Evolutionary conservation across 306 rosid species (phyloP).

Genomic region (Malus fusca): DNA sequence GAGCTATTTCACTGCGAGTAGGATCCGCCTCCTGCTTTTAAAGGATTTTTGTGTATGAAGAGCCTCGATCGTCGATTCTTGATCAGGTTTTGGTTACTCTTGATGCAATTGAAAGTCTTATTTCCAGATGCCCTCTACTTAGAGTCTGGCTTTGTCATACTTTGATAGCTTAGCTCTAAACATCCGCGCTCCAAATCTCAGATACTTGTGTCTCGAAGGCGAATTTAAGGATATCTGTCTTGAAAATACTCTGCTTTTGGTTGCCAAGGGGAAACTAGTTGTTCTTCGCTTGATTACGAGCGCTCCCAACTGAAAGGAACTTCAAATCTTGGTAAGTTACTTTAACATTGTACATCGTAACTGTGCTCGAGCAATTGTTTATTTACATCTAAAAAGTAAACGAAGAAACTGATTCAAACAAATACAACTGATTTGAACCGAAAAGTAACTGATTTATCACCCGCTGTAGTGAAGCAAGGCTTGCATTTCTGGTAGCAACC

Average conservation of each 20-base stretch:
- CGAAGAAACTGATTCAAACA: not conserved
- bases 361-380: not conserved
- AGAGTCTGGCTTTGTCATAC: slow-evolving; percentile 61
- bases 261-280: slow-evolving; percentile 55
- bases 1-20: slow-evolving; percentile 74
- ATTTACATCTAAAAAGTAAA: not conserved
- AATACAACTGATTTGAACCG: not conserved
- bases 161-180: slow-evolving; percentile 58
- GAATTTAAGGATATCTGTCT: slow-evolving; percentile 74
- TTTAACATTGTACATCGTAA: not conserved
- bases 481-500: slow-evolving; percentile 80
- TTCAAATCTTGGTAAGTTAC: slow-evolving; percentile 68
- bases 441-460: not conserved
- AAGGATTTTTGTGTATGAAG: slow-evolving; percentile 55
- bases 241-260: slow-evolving; percentile 59
- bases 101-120: slow-evolving; percentile 66
- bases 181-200: slow-evolving; percentile 72
- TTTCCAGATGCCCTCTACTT: slow-evolving; percentile 61
- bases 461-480: slow-evolving; percentile 36
- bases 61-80: slow-evolving; percentile 41
- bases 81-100: slow-evolving; percentile 60
- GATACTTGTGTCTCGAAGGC: slow-evolving; percentile 69
- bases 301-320: slow-evolving; percentile 72
- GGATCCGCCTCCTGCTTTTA: slow-evolving; percentile 60
- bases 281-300: slow-evolving; percentile 71